These are phyloP conservation scores for Dichotomocladium elegans DNA, from an alignment of 371 early-diverging fungal genomes.

Conservation along the genomic window DNA sequence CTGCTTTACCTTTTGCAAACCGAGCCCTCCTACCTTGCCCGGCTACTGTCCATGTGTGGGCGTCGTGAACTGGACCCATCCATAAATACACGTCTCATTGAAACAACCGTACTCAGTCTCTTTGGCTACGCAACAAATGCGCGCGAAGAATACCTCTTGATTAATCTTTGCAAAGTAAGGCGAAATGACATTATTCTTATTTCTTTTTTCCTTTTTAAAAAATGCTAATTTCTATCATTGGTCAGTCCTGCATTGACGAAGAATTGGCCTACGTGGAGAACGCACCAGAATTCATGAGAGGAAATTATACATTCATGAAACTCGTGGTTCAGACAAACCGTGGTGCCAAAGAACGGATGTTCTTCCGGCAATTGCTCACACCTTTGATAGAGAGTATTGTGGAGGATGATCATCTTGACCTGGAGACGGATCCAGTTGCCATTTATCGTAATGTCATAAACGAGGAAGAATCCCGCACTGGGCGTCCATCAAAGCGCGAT, in stretches of 20 bases:
- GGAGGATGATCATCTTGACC: slow-evolving; percentile 70
- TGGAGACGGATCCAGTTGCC: slow-evolving; percentile 89
- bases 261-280: slow-evolving; percentile 81
- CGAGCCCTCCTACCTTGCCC: slow-evolving; percentile 88
- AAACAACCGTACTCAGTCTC: slow-evolving; percentile 87
- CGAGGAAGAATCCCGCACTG: slow-evolving; percentile 88
- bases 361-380: slow-evolving; percentile 80
- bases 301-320: slow-evolving; percentile 94
- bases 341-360: slow-evolving; percentile 94
- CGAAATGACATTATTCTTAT: neutral
- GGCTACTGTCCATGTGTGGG: slow-evolving; percentile 78
- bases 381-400: slow-evolving; percentile 80
- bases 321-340: slow-evolving; percentile 90
- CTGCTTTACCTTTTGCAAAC: slow-evolving; percentile 96
- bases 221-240: slow-evolving; percentile 63
- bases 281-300: slow-evolving; percentile 87
- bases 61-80: slow-evolving; percentile 41
- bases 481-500: slow-evolving; percentile 71
- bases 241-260: slow-evolving; percentile 83
- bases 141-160: slow-evolving; percentile 95
- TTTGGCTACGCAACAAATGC: slow-evolving; percentile 95
- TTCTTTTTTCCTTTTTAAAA: neutral
- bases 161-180: slow-evolving; percentile 86
- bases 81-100: slow-evolving; percentile 68
- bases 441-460: slow-evolving; percentile 87